Base-by-base conservation (phyloP, 139 green algal genomes). In the Chlamydomonas asymmetrica region DNA sequence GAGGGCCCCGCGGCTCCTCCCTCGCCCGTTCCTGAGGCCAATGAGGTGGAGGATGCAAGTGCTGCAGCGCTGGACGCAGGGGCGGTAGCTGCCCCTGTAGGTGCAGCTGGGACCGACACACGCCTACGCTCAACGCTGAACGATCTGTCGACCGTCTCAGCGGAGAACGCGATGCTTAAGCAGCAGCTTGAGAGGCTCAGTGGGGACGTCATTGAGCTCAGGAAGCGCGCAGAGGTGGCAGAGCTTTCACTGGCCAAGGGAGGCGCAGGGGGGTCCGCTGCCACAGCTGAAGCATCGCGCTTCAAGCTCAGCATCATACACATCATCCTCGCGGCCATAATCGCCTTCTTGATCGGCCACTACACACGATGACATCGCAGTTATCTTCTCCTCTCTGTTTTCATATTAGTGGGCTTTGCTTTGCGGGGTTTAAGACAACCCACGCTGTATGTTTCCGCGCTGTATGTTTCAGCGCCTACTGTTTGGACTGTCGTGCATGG, bases 1-100 rank as follows among this genome's bases (percentile, higher is more conserved):
- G 85, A 91, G 67, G 80, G 85, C 10, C 85, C 85, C 1, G 78
- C 85, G 4, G 82, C 82, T 3, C 82, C 85, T 1, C 85, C 85
- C 22, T 91, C 85, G 32, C 85, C 85, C 2, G 85, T 88, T 54
- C 76, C 76, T 0, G 81, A 87, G 63, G 81, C 66, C n/a, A 81
- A 72, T 49, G 81, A 86, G 66, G 63, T 9, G 3, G 81, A 81
- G 32, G 72, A 80, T 25, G 71, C 48, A 29, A 65, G 22, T 7
- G 64, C 35, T 0, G n/a, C 50, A 1, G 50, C 59, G 25, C 50
- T 39, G 23, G 20, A 3, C 48, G 35, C 73, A 31, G 67, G 45
- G 34, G 67, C 22, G 25, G 64, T 41, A 2, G 45, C 72, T 40
- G 45, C 20, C 31, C 31, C 5, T 31, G 35, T 48, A 32, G 50